Evolutionary conservation across 129 eudicot species (phyloP).

Genomic region (Pseudognaphalium luteoalbum): DNA sequence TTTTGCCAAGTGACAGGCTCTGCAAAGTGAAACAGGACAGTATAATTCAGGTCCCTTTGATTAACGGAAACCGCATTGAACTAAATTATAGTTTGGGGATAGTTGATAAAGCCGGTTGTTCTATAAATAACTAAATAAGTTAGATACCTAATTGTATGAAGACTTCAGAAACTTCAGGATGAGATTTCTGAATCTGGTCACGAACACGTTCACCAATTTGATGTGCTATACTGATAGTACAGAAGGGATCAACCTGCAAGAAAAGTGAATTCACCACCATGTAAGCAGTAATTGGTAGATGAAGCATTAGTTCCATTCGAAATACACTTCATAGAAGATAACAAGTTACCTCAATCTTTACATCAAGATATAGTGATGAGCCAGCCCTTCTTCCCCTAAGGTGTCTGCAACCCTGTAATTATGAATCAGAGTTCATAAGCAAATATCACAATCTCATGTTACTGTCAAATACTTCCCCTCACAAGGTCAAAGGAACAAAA

Average conservation of each 20-base stretch:
- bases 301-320: slow-evolving; percentile 8
- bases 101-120: neutral
- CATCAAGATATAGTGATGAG: slow-evolving; percentile 84
- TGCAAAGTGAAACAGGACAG: slow-evolving; percentile 28
- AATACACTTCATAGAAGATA: neutral
- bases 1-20: slow-evolving; percentile 59
- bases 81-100: slow-evolving; percentile 10
- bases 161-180: slow-evolving; percentile 94
- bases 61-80: neutral
- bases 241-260: slow-evolving; percentile 79
- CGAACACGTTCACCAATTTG: slow-evolving; percentile 87
- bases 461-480: neutral
- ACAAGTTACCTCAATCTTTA: slow-evolving; percentile 71
- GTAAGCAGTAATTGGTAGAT: neutral
- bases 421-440: slow-evolving; percentile 1
- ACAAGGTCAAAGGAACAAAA: neutral
- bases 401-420: slow-evolving; percentile 75
- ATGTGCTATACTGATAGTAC: slow-evolving; percentile 82
- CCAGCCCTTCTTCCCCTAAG: slow-evolving; percentile 98
- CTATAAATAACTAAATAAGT: neutral
- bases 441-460: neutral
- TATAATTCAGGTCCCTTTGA: neutral
- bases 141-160: slow-evolving; percentile 81
- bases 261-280: neutral
- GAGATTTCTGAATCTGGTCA: slow-evolving; percentile 54